Percentiles rank a stretch among this genome's conserved stretches.
These are phyloP conservation scores for Heterobasidion parviporum DNA, from an alignment of 1,284 basidiomycete species.

Conservation along the genomic window DNA sequence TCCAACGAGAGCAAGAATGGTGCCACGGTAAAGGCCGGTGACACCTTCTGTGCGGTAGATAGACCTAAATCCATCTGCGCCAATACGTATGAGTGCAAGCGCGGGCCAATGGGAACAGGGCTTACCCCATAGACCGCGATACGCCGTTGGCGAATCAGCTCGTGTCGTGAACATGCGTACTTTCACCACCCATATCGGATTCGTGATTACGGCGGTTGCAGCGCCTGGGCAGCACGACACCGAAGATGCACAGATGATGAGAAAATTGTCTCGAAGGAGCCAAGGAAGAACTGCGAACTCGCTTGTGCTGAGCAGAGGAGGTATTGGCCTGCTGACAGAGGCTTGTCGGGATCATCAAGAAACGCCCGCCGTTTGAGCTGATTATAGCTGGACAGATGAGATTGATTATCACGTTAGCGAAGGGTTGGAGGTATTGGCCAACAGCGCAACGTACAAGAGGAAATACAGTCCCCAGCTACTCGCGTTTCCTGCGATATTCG, in stretches of 20 bases:
- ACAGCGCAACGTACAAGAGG: slow-evolving; percentile 68
- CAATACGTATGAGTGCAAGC: neutral
- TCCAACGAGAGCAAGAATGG: slow-evolving; percentile 83
- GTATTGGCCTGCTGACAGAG: slow-evolving; percentile 73
- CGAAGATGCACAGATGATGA: slow-evolving; percentile 9
- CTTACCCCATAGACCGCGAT: slow-evolving; percentile 75
- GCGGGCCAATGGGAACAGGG: slow-evolving; percentile 10
- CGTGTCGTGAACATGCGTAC: slow-evolving; percentile 93
- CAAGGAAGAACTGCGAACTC: slow-evolving; percentile 52
- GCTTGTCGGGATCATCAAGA: slow-evolving; percentile 47
- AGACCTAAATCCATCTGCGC: slow-evolving; percentile 66
- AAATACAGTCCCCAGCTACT: slow-evolving; percentile 98
- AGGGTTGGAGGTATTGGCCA: neutral
- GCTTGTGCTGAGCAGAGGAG: slow-evolving; percentile 91
- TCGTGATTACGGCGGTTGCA: slow-evolving; percentile 90
- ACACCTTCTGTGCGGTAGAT: slow-evolving; percentile 73
- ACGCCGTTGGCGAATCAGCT: slow-evolving; percentile 56
- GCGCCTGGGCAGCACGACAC: slow-evolving; percentile 49
- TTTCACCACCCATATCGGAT: slow-evolving; percentile 98
- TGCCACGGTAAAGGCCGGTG: slow-evolving; percentile 82
- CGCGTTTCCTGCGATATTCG: slow-evolving; percentile 96
- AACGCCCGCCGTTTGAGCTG: slow-evolving; percentile 80
- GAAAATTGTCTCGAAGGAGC: slow-evolving; percentile 1
- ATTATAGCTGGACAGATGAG: slow-evolving; percentile 66
- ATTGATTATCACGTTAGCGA: slow-evolving; percentile 1